These are phyloP conservation scores for Polygonum aviculare DNA, from an alignment of 148 eudicot genomes.

Conservation along the genomic window DNA sequence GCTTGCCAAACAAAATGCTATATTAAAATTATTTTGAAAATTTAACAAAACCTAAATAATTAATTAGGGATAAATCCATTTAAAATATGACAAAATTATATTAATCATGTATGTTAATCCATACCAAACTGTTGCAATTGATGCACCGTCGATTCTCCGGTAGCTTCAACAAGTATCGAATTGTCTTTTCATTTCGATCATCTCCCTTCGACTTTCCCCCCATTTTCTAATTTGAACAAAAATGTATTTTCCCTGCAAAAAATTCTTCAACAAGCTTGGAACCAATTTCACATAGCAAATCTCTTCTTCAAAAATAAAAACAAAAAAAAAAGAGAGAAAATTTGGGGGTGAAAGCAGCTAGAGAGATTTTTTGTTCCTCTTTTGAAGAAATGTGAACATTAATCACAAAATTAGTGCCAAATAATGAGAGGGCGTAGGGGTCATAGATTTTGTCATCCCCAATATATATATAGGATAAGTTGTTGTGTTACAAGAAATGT, in stretches of 20 bases:
- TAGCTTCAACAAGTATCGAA: constrained; percentile 60
- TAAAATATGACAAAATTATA: not conserved
- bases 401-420: not conserved
- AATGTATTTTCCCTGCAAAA: not conserved
- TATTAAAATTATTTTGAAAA: not conserved
- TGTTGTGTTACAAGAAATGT: no score
- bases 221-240: not conserved
- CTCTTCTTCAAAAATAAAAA: not conserved
- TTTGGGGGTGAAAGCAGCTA: not conserved
- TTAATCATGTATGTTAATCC: not conserved
- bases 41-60: not conserved
- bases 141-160: constrained; percentile 72
- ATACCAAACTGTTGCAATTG: constrained; percentile 81
- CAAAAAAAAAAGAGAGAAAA: not conserved
- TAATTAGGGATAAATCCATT: not conserved
- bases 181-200: constrained; percentile 50
- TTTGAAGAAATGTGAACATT: not conserved
- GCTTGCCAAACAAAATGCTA: not conserved
- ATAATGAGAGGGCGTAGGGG: not conserved
- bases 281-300: not conserved
- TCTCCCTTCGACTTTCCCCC: constrained; percentile 45
- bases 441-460: not conserved
- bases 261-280: not conserved
- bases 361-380: not conserved
- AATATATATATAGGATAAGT: not conserved